Base-by-base conservation (phyloP, 176 grass and related monocot species). In the Oryza punctata region DNA sequence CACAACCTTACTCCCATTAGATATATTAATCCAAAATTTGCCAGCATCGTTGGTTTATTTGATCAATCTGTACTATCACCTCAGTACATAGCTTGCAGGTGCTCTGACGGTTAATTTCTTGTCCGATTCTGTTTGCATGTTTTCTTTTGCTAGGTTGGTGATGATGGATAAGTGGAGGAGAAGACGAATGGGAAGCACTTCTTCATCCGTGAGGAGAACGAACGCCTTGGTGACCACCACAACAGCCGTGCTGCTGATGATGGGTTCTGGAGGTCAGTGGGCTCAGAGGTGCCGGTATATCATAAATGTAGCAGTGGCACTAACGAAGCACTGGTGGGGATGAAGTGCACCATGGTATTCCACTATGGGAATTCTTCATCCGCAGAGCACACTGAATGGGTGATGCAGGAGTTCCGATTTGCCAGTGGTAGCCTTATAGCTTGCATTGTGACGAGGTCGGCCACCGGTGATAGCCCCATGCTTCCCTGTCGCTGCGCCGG, bases 341-440 rank as follows among this genome's bases (percentile, higher is more conserved):
- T 75, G 35, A 92, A 89, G 41, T 88, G 64, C 18, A 80, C 84
- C 15, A 6, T 35, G 33, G 86, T 90, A 4, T 95, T 92, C 86
- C 76, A 91, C 46, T 75, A 43, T 1, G 88, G 84, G 0, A 90
- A 84, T 47, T 61, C 71, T 11, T 70, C 65, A 0, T 21, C 2
- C 0, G 49, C 72, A 8, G 26, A 87, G 32, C 76, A 71, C 8
- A 95, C 90, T 1, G 65, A 79, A 28, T 92, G 88, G 90, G 80
- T 86, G 16, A 95, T 95, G 90, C 66, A 92, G 1, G 93, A 95
- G 63, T 92, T 90, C 25, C 40, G 61, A 8, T 90, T 94, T 12
- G 47, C 52, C 25, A 35, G 82, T 40, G 7, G 7, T 1, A 9
- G 7, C 54, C 54, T 60, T 2, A 0, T 23, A 6, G 21, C 18